These are phyloP conservation scores for Ceratobasidium sp. DNA, from an alignment of 1,284 basidiomycete genomes.

Conservation along the genomic window DNA sequence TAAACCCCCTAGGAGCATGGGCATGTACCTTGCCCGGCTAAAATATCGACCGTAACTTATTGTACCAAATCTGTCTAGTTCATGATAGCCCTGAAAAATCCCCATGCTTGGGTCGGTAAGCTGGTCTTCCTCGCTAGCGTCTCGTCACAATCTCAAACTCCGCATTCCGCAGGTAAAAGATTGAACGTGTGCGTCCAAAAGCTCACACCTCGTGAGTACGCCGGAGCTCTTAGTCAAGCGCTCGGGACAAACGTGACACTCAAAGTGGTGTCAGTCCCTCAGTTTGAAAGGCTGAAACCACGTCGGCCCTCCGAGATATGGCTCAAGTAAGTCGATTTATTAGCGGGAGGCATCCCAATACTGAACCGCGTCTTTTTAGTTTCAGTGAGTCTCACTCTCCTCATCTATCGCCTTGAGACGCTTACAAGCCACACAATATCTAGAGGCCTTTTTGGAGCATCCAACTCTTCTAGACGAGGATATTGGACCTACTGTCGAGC, in stretches of 20 bases:
- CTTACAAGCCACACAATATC: too few species aligned
- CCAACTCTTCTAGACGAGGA: neutral
- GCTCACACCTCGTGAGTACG: conserved; percentile 10
- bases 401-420: too few species aligned
- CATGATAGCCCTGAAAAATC: neutral
- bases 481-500: neutral
- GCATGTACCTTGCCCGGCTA: too few species aligned
- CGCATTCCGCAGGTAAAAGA: neutral
- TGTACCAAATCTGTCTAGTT: neutral
- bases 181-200: neutral
- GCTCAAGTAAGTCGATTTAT: conserved; percentile 16
- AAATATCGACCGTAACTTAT: neutral
- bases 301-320: neutral
- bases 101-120: neutral
- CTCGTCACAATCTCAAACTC: neutral
- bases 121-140: neutral
- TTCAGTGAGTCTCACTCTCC: neutral
- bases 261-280: neutral
- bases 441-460: neutral
- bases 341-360: too few species aligned
- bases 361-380: neutral
- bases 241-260: neutral
- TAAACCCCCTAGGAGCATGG: neutral
- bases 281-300: neutral
- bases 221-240: neutral